These are phyloP conservation scores for Puccinia brachypodii DNA, from an alignment of 1,284 basidiomycete species.

Conservation along the genomic window DNA sequence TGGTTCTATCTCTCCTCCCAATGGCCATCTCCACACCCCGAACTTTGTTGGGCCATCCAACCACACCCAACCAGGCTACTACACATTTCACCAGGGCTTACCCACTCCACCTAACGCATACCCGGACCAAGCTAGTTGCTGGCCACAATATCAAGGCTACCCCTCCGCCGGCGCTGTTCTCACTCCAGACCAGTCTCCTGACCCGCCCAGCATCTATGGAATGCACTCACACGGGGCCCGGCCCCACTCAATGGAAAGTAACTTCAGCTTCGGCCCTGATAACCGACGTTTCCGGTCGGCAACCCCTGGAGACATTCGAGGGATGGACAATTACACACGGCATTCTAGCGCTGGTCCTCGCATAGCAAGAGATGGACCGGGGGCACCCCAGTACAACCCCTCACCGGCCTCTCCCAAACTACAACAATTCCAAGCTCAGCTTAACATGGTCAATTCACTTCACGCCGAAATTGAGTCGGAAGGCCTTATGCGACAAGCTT, in stretches of 20 bases:
- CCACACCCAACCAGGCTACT: conserved; percentile 30
- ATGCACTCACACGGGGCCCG: conserved; percentile 7
- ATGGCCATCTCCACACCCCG: conserved; percentile 26
- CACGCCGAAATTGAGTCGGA: conserved; percentile 37
- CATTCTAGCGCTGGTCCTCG: conserved; percentile 32
- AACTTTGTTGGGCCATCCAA: conserved; percentile 3
- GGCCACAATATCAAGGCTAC: conserved; percentile 36
- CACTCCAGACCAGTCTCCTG: conserved; percentile 46
- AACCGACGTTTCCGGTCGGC: conserved; percentile 31
- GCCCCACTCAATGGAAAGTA: conserved; percentile 44
- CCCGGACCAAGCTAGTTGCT: conserved; percentile 40
- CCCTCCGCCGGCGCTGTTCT: conserved; percentile 13
- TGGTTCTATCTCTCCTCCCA: conserved; percentile 33
- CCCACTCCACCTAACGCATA: conserved; percentile 43
- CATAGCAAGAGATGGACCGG: not conserved
- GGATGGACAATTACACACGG: conserved; percentile 32
- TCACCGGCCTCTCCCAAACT: conserved; percentile 15
- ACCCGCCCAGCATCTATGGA: conserved; percentile 33
- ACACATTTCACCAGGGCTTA: conserved; percentile 37
- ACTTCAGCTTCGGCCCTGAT: conserved; percentile 20
- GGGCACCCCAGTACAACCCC: conserved; percentile 22
- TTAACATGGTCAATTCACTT: conserved; percentile 45
- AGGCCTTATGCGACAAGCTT: conserved; percentile 1
- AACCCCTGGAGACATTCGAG: conserved; percentile 29
- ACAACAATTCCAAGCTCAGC: conserved; percentile 32